These are phyloP conservation scores for Teratosphaeria gauchensis DNA, from an alignment of 2,329 filamentous ascomycete species.

Conservation along the genomic window DNA sequence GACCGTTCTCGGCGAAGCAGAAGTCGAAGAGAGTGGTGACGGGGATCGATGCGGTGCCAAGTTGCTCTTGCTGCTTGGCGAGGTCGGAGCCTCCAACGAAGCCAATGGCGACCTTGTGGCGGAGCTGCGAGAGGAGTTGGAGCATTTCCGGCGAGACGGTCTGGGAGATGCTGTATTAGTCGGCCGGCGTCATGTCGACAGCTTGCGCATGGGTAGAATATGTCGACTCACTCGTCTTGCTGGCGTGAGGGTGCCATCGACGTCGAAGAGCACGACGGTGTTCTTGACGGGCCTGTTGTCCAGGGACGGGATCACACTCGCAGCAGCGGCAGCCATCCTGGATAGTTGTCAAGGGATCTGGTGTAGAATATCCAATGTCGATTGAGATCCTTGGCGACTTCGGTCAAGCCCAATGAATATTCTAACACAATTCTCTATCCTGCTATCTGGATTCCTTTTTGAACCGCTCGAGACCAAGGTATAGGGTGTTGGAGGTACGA, in stretches of 20 bases:
- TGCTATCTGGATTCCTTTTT: no score
- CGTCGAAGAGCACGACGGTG: slow-evolving; percentile 93
- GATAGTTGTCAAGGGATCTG: not conserved
- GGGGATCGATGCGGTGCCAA: slow-evolving; percentile 57
- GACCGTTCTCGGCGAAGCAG: slow-evolving; percentile 93
- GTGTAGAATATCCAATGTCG: not conserved
- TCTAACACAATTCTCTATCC: no score
- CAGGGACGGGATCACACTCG: slow-evolving; percentile 58
- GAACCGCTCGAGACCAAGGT: no score
- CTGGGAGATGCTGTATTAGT: slow-evolving; percentile 9
- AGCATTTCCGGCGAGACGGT: slow-evolving; percentile 71
- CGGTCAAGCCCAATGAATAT: not conserved
- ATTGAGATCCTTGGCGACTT: not conserved
- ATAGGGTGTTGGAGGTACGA: not conserved
- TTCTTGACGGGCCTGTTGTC: slow-evolving; percentile 78
- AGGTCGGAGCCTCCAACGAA: slow-evolving; percentile 91
- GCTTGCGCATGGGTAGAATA: not conserved
- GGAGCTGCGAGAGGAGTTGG: slow-evolving; percentile 64
- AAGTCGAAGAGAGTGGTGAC: slow-evolving; percentile 91
- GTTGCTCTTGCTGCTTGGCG: slow-evolving; percentile 89
- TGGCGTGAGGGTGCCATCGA: slow-evolving; percentile 83
- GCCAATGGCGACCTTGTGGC: slow-evolving; percentile 80
- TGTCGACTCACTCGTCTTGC: slow-evolving; percentile 58
- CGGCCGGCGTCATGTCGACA: not conserved
- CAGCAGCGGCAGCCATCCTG: slow-evolving; percentile 28